These are phyloP conservation scores for Geotrichum fermentans DNA, from an alignment of 1,139 yeast species.

Conservation along the genomic window DNA sequence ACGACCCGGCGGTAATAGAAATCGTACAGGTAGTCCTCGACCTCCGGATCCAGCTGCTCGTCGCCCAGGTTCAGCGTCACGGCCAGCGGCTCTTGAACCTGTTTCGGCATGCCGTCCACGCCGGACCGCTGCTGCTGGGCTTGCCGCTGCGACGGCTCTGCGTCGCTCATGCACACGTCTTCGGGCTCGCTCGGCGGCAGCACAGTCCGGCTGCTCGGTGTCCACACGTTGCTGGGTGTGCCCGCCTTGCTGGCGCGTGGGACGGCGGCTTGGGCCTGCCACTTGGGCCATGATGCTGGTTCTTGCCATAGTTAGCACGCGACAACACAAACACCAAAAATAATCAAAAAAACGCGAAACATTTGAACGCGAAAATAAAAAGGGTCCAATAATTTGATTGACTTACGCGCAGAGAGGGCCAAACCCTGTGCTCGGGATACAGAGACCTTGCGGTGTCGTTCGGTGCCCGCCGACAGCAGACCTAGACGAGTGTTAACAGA, in stretches of 20 bases:
- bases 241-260: neutral
- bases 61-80: neutral
- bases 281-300: neutral
- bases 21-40: constrained; percentile 18
- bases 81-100: constrained; percentile 4
- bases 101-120: neutral
- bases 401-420: neutral
- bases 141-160: neutral
- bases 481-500: no score
- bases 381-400: no score
- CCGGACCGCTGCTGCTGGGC: neutral
- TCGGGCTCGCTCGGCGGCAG: neutral
- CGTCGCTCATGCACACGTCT: neutral
- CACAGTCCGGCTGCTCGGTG: neutral
- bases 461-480: no score
- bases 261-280: neutral
- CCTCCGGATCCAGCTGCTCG: constrained; percentile 16
- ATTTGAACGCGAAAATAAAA: no score
- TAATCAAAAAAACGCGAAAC: no score
- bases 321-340: no score
- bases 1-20: constrained; percentile 13
- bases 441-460: neutral
- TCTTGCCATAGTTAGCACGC: no score
- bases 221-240: neutral
- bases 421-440: neutral